phyloP scores from a whole-genome alignment of 805 yeast species.

The Candida morakotiae region DNA sequence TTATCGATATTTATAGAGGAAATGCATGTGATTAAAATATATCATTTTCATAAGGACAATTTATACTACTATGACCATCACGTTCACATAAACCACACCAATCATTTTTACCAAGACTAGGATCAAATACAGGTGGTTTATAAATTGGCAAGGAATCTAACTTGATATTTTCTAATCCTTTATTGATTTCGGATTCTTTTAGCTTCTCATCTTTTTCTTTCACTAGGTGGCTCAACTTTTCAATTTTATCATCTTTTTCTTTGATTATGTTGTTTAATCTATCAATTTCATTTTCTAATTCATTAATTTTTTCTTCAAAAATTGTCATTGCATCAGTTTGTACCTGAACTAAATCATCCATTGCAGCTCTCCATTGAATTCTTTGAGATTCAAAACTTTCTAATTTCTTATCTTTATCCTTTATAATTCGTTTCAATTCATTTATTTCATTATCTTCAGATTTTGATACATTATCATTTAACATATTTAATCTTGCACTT shows the following conservation, averaged over 20 bases:
- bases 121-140: constrained; percentile 51
- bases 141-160: constrained; percentile 38
- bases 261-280: constrained; percentile 18
- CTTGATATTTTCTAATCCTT: constrained; percentile 20
- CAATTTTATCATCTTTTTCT: constrained; percentile 5
- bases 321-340: constrained; percentile 52
- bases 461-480: constrained; percentile 3
- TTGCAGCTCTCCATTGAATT: constrained; percentile 54
- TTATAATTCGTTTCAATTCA: constrained; percentile 12
- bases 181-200: constrained; percentile 13
- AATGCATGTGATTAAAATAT: constrained; percentile 29
- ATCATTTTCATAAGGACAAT: constrained; percentile 81
- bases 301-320: constrained; percentile 43
- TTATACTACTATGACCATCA: constrained; percentile 80
- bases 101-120: constrained; percentile 65
- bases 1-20: no score
- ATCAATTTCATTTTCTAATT: constrained; percentile 37
- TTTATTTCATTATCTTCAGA: constrained; percentile 22
- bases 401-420: constrained; percentile 41
- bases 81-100: constrained; percentile 96
- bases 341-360: constrained; percentile 51
- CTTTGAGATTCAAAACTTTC: constrained; percentile 50
- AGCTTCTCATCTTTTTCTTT: neutral
- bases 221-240: constrained; percentile 19
- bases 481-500: constrained; percentile 5